phyloP scores from a whole-genome alignment of 1,284 basidiomycete genomes.

The Cutaneotrichosporon sp. region DNA sequence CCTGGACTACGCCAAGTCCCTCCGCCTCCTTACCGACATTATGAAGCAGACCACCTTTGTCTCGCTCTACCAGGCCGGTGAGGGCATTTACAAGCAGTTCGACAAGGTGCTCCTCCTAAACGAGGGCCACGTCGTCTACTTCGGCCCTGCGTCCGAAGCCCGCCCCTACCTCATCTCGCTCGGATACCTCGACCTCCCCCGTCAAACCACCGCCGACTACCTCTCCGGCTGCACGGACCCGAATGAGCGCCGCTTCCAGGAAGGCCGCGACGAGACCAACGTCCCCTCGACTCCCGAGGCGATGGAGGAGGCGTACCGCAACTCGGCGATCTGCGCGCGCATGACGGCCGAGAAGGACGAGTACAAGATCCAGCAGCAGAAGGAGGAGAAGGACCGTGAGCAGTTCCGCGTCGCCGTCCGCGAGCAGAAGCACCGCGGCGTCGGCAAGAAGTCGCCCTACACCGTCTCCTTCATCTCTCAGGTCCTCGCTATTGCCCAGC shows the following conservation, averaged over 20 bases:
- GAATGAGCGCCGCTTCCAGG: constrained; percentile 77
- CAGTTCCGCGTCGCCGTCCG: constrained; percentile 69
- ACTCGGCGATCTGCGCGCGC: constrained; percentile 54
- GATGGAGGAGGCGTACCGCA: constrained; percentile 65
- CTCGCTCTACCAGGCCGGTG: constrained; percentile 58
- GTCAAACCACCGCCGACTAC: constrained; percentile 63
- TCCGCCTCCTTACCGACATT: constrained; percentile 56
- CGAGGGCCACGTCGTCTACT: constrained; percentile 55
- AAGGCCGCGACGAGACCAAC: constrained; percentile 59
- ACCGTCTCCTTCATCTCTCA: constrained; percentile 74
- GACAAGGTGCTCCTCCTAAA: constrained; percentile 61
- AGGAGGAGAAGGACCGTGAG: constrained; percentile 61
- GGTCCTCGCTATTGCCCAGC: constrained; percentile 63
- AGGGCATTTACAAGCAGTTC: constrained; percentile 63
- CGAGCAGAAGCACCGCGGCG: constrained; percentile 73
- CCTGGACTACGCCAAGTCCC: constrained; percentile 56
- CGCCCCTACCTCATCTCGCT: constrained; percentile 54
- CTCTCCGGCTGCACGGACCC: constrained; percentile 65
- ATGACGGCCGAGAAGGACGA: constrained; percentile 57
- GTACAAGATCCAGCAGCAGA: constrained; percentile 63
- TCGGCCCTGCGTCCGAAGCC: constrained; percentile 53
- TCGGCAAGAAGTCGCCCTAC: constrained; percentile 78
- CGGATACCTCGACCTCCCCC: constrained; percentile 50
- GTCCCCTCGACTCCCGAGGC: constrained; percentile 69
- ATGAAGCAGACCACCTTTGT: constrained; percentile 50